Base-by-base conservation (phyloP, 257 asterid species). In the Leptodermis oblonga region DNA sequence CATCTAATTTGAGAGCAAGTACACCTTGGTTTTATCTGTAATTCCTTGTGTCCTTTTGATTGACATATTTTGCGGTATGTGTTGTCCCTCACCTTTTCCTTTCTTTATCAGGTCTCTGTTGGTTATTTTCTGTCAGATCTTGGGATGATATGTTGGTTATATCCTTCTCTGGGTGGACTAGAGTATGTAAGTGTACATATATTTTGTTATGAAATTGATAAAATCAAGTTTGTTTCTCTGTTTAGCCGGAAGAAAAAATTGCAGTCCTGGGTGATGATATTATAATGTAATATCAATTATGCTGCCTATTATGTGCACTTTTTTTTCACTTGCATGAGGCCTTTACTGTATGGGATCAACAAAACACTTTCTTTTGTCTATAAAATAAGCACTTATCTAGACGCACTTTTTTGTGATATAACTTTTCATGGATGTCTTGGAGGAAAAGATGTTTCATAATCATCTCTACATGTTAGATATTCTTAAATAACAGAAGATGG, bases 41-140 rank as follows among this genome's bases (percentile, higher is more conserved):
- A 56, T 41, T 36, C 67, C 28, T 6, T n/a, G n/a, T n/a, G 2
- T 11, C 11, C 15, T 10, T 49, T 30, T 51, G 4, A 33, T 41
- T 71, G 18, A 28, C 23, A 51, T 69, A 1, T 41, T 62, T 39
- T 71, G 11, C 4, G 4, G 15, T 63, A 33, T 34, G 10, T 14
- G 34, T 20, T 39, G 51, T 68, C 43, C 67, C 55, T 67, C 70
- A 46, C 45, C 61, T 76, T 56, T 69, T 68, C 69, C 17, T 51
- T 67, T 71, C 68, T 69, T 31, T 58, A 73, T 62, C 90, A 93
- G 97, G 74, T 87, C 36, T 90, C 99, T 64, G 90, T 86, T 62
- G 99, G 99, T 78, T 93, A 93, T 85, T 93, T 93, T 72, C 58
- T 88, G 53, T 70, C 96, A 61, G 99, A 93, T 82, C 92, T 93